phyloP scores from a whole-genome alignment of 331 rosid species.

The Spiraea crenata region DNA sequence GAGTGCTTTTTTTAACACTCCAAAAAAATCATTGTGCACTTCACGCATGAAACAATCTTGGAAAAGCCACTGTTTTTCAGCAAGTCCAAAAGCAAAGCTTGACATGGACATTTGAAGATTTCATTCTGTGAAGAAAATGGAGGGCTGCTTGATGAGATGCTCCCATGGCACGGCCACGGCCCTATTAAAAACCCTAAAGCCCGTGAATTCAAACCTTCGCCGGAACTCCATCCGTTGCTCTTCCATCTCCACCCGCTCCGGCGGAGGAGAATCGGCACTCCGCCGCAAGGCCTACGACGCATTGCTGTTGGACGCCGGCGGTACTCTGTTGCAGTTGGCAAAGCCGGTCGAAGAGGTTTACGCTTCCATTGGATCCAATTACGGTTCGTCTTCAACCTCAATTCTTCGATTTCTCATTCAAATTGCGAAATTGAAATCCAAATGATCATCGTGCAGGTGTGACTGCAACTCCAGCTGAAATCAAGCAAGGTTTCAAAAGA shows the following conservation, averaged over 20 bases:
- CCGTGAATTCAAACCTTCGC: constrained; percentile 19
- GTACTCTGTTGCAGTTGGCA: constrained; percentile 82
- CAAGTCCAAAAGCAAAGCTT: neutral
- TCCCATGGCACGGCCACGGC: constrained; percentile 39
- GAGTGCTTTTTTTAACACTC: no score
- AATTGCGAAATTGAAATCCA: neutral
- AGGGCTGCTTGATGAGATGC: constrained; percentile 45
- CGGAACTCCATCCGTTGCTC: constrained; percentile 35
- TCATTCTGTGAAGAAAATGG: constrained; percentile 33
- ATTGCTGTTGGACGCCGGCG: constrained; percentile 90
- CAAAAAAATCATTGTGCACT: no score
- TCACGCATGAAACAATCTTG: no score
- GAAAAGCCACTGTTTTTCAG: no score
- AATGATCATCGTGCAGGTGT: no score
- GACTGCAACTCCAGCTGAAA: constrained; percentile 58
- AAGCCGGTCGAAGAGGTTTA: constrained; percentile 76
- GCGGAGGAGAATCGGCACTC: constrained; percentile 23
- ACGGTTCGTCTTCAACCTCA: constrained; percentile 38
- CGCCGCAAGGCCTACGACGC: constrained; percentile 54
- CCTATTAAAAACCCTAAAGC: constrained; percentile 43
- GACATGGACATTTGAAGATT: neutral
- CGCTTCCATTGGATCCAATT: constrained; percentile 67
- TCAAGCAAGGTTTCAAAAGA: constrained; percentile 81
- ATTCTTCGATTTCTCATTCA: neutral
- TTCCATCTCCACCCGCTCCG: constrained; percentile 37